Conservation (phyloP, 2,329 filamentous ascomycete genomes). For the Hymenoscyphus linearis region DNA sequence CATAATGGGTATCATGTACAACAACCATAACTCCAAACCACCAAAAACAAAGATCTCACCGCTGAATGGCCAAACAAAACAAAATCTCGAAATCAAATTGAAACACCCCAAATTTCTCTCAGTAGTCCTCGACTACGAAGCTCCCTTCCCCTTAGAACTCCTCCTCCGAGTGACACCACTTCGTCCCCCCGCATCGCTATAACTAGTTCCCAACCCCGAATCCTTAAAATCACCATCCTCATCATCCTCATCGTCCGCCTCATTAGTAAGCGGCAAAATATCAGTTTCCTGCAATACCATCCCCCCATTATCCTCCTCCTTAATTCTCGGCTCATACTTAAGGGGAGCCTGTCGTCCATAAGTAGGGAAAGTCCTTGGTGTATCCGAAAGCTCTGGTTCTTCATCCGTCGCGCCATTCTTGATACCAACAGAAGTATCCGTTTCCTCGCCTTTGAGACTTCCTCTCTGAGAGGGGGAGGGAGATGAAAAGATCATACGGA, state of each 20-base stretch:
- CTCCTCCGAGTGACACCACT: conserved; percentile 23
- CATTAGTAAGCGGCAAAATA: conserved; percentile 33
- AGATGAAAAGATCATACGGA: conserved; percentile 12
- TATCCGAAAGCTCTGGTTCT: conserved; percentile 37
- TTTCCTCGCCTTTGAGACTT: conserved; percentile 23
- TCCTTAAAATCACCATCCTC: conserved; percentile 39
- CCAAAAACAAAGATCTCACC: no score
- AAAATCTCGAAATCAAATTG: no score
- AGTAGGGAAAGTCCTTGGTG: conserved; percentile 40
- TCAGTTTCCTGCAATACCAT: conserved; percentile 20
- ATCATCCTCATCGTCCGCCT: conserved; percentile 45
- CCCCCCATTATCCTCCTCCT: conserved; percentile 26
- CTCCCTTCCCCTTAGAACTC: conserved; percentile 17
- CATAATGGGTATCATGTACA: conserved; percentile 2
- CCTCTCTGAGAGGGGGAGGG: conserved; percentile 19
- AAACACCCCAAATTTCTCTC: no score
- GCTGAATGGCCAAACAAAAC: no score
- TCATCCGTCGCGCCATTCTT: conserved; percentile 18
- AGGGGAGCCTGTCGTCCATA: conserved; percentile 38
- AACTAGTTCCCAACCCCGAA: conserved; percentile 52
- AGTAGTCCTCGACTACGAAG: neutral
- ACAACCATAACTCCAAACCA: neutral
- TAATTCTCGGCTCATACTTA: conserved; percentile 34
- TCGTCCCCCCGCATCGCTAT: conserved; percentile 35
- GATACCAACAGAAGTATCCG: neutral